These are phyloP conservation scores for Tolypocladium cylindrosporum DNA, from an alignment of 2,329 filamentous ascomycete genomes.

Conservation along the genomic window DNA sequence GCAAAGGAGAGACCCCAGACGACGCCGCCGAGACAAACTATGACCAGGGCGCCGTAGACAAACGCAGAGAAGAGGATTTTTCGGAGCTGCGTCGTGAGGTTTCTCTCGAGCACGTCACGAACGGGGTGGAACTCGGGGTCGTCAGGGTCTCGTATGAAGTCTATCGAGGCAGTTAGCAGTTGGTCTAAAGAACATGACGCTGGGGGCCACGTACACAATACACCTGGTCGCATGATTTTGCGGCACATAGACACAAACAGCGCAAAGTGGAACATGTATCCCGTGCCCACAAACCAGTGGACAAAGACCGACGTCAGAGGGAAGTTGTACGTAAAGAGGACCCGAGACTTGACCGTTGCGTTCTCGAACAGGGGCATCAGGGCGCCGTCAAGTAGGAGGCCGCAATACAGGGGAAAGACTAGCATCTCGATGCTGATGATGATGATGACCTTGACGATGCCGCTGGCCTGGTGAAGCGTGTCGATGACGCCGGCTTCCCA, in stretches of 20 bases:
- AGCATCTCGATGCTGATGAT: slow-evolving; percentile 99
- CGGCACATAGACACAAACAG: slow-evolving; percentile 98
- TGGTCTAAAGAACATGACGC: neutral
- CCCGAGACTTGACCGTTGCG: slow-evolving; percentile 65
- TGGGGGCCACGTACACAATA: slow-evolving; percentile 59
- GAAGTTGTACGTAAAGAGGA: slow-evolving; percentile 67
- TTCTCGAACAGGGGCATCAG: slow-evolving; percentile 81
- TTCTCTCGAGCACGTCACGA: slow-evolving; percentile 89
- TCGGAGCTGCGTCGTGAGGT: slow-evolving; percentile 80
- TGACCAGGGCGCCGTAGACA: slow-evolving; percentile 87
- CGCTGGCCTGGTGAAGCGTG: slow-evolving; percentile 81
- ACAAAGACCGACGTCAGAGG: slow-evolving; percentile 90
- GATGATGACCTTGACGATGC: slow-evolving; percentile 93
- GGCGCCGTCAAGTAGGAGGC: slow-evolving; percentile 78
- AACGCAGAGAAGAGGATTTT: slow-evolving; percentile 96
- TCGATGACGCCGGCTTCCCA: slow-evolving; percentile 75
- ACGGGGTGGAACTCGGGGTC: slow-evolving; percentile 98
- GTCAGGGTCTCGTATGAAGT: slow-evolving; percentile 96
- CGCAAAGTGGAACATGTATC: slow-evolving; percentile 99
- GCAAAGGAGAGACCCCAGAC: slow-evolving; percentile 77
- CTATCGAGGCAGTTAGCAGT: slow-evolving; percentile 26
- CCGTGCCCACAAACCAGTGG: slow-evolving; percentile 97
- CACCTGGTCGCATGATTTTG: slow-evolving; percentile 91
- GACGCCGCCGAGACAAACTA: slow-evolving; percentile 87
- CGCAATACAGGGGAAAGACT: slow-evolving; percentile 91